Evolutionary conservation across 2,329 filamentous ascomycete genomes (phyloP), one percentile per base, ranked within the genome.

Genomic region (Cladophialophora bantiana): DNA sequence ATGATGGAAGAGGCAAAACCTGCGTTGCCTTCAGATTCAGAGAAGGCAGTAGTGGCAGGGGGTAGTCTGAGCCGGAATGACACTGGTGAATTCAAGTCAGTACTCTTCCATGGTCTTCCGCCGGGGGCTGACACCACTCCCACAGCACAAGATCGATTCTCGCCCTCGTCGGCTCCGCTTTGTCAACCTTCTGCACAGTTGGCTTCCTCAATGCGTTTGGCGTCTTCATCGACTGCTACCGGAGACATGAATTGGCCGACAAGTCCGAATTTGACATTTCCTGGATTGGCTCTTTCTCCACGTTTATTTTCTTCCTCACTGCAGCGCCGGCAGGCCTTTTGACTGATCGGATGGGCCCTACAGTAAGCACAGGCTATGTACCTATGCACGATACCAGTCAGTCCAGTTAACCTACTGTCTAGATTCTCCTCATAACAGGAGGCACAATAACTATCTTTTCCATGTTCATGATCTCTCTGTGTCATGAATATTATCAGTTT

Each of bases 401-500:
- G 10, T 34, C 31, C 20, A 20, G 35, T n/a, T 65, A 35, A 59
- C 15, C 5, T 55, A 69, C 31, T 59, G 32, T 62, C 9, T 15
- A 66, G 61, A 55, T 62, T 32, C 58, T 68, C 26, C 65, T 65
- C 18, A 53, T 66, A 35, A 50, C 61, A 5, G 67, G 65, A 10
- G 55, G 81, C 82, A 77, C 64, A 1, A 38, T 65, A 10, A 64
- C 60, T 7, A 18, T 70, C 52, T 69, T 68, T 54, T 36, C 69
- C 34, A 67, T 74, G 38, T 70, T 73, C 54, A 80, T 84, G 77
- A 73, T 76, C 2, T 81, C 78, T 58, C 71, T 79, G 4, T 84
- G 82, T 70, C 78, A 72, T 4, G 64, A 78, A 38, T 86, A 85
- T 69, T 86, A 80, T 75, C 83, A 86, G 6, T 78, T 85, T 70